Evolutionary conservation across 2,329 filamentous ascomycete species (phyloP).

Genomic region (Drechslerella coelobrocha): DNA sequence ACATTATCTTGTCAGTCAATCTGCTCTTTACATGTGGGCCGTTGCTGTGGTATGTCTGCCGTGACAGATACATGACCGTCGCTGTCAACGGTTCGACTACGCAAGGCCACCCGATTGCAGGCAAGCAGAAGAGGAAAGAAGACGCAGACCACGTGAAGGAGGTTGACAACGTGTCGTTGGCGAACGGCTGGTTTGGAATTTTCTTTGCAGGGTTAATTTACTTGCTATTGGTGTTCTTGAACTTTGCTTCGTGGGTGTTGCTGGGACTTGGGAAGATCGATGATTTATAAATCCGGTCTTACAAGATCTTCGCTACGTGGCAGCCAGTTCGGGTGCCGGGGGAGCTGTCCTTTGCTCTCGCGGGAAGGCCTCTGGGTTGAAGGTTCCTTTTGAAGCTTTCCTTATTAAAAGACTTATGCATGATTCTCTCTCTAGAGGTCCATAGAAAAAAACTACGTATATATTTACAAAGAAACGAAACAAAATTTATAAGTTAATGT

Average conservation of each 20-base stretch:
- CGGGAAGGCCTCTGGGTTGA: too few species aligned
- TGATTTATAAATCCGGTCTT: constrained; percentile 35
- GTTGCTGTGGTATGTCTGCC: constrained; percentile 56
- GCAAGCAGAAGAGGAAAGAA: constrained; percentile 22
- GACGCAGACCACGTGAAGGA: constrained; percentile 12
- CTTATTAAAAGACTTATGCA: too few species aligned
- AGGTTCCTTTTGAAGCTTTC: too few species aligned
- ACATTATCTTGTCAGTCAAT: constrained; percentile 55
- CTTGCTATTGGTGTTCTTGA: constrained; percentile 37
- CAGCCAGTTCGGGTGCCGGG: not conserved
- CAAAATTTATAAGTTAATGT: too few species aligned
- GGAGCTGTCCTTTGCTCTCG: not conserved
- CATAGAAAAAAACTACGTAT: too few species aligned
- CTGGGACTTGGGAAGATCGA: constrained; percentile 36
- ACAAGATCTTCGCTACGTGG: too few species aligned
- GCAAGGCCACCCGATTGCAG: constrained; percentile 22
- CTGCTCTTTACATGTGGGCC: constrained; percentile 56
- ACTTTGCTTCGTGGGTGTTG: constrained; percentile 34
- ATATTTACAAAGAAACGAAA: too few species aligned
- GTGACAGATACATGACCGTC: constrained; percentile 55
- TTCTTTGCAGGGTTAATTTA: constrained; percentile 28
- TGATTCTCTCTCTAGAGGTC: too few species aligned
- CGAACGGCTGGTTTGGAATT: constrained; percentile 37
- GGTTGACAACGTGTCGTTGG: constrained; percentile 31
- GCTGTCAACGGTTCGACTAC: constrained; percentile 39